Conservation (phyloP, 192 early-diverging fungal species). For the Podila epicladia region DNA sequence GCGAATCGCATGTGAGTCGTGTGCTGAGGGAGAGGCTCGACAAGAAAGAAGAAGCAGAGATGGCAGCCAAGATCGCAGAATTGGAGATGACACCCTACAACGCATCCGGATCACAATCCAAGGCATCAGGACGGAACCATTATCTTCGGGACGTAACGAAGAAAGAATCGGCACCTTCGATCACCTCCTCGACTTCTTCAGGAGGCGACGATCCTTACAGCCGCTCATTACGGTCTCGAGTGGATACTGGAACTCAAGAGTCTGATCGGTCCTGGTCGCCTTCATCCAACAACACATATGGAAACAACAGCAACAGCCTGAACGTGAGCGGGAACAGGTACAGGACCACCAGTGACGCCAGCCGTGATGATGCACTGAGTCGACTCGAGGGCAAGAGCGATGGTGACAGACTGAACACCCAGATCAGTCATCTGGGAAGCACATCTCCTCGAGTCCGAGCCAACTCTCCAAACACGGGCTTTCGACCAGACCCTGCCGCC, state of each 20-base stretch:
- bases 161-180: conserved; percentile 8
- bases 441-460: conserved; percentile 28
- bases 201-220: conserved; percentile 28
- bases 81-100: conserved; percentile 35
- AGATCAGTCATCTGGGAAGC: conserved; percentile 46
- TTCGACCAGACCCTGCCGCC: not conserved
- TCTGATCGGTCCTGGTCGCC: conserved; percentile 21
- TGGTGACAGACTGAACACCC: conserved; percentile 25
- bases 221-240: conserved; percentile 11
- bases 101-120: conserved; percentile 6
- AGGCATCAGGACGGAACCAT: conserved; percentile 18
- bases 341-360: conserved; percentile 33
- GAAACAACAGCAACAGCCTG: not conserved
- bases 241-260: not conserved
- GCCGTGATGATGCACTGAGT: conserved; percentile 47
- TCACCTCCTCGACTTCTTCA: conserved; percentile 4
- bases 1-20: conserved; percentile 63
- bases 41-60: conserved; percentile 53
- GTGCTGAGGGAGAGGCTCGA: conserved; percentile 62
- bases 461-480: conserved; percentile 21
- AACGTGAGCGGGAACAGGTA: conserved; percentile 8
- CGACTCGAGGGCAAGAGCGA: conserved; percentile 42
- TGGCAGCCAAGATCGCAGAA: conserved; percentile 43
- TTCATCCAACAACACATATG: conserved; percentile 16
- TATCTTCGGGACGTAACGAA: conserved; percentile 15